Base-by-base conservation (phyloP, 768 basidiomycete species). In the Boletus reticuloceps region DNA sequence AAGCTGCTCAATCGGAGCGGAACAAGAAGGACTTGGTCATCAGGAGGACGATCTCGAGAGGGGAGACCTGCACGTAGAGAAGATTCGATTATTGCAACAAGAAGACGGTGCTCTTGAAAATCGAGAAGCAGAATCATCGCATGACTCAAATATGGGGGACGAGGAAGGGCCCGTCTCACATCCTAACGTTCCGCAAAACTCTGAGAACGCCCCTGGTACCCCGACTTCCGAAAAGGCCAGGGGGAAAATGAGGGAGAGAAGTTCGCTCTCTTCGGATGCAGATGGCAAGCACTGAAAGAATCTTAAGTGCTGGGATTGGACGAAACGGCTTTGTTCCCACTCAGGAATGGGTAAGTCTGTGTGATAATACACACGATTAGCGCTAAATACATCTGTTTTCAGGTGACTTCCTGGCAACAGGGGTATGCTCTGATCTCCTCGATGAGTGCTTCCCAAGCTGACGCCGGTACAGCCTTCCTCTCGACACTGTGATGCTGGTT, bases 361-460 rank as follows among this genome's bases (percentile, higher is more conserved):
- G 20, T 22, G 25, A 25, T 25, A 36, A 36, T 14, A 14, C 34
- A 42, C 4, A 12, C 38, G 16, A 55, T 12, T 9, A 8, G 29
- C 47, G 40, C 44, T 65, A 32, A 58, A 39, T 48, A 47, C 50
- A 12, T 27, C 11, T 19, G 19, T 43, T 36, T 36, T 12, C 54
- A 90, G 89, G 88, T 94, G 5, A 82, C 89, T 20, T 94, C 94
- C 3, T 98, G 96, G 96, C 91, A 96, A 63, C 92, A 95, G 79
- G 95, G 95, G 93, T 92, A 61, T 67, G 75, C 20, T 55, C 51
- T 39, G 49, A 40, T 50, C 47, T 46, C 16, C 20, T 17, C 49
- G 41, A 45, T 48, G n/a, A 37, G 20, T 29, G 13, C 29, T 44
- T 56, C n/a, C 43, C 20, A 46, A 46, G 40, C 47, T 64, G 20